Evolutionary conservation across 345 rosid genomes (phyloP), one percentile per base, ranked within the genome.

Genomic region (Salix suchowensis): DNA sequence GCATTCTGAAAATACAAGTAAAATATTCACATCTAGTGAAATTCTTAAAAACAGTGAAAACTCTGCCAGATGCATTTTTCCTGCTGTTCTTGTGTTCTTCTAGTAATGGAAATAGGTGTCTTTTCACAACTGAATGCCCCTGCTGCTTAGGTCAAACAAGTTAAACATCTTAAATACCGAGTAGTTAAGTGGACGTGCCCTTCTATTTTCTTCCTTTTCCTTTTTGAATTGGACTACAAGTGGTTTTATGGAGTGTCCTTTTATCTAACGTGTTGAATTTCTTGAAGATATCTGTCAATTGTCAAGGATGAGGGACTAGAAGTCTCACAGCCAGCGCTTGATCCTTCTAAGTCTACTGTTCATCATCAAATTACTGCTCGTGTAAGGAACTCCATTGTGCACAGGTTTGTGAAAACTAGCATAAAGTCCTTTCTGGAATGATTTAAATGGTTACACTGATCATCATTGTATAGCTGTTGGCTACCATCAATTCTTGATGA

Each of bases 311-410:
- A 95, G 70, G 94, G 98, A 6, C 90, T 95, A 40, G 91, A 95
- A 83, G 89, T 95, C 85, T 93, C 98, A 18, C 98, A 95, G 73
- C 97, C 98, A 0, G 97, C 98, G 50, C 96, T 95, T 12, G 98
- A 95, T 83, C 89, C 91, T 71, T 75, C 75, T 11, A 87, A 91
- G 82, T 91, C 98, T 24, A 88, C 85, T 37, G 85, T 93, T 40
- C 94, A 93, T 82, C 93, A 90, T 80, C 93, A 76, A 39, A 88
- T 95, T 70, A 95, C 97, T 15, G 88, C 88, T 68, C 97, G 96
- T 39, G 75, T 46, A 54, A 78, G 81, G 65, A 88, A 86, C 12
- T 85, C 84, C 44, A 88, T 68, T 74, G 81, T 89, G 46, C 98
- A 95, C 81, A 89, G 94, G 96, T 91, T 76, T 46, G 88, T 71